Conservation (phyloP, 208 protist species). For the Sergeia podlipaevii region DNA sequence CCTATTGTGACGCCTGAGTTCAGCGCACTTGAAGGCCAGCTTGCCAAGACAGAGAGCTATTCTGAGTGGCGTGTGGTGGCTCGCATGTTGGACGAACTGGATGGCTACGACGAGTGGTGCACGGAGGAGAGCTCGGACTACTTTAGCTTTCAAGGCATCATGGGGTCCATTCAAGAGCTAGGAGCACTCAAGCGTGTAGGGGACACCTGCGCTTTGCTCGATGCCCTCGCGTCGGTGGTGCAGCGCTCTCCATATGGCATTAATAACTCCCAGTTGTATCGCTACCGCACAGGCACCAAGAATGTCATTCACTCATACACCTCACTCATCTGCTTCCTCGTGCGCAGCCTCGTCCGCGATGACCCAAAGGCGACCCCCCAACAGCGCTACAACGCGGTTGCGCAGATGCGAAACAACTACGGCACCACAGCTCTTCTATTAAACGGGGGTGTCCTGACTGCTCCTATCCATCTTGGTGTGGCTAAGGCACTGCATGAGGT, state of each 20-base stretch:
- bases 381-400: conserved; percentile 31
- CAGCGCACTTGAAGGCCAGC: conserved; percentile 17
- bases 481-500: conserved; percentile 55
- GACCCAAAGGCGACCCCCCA: conserved; percentile 4
- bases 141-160: conserved; percentile 47
- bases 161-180: conserved; percentile 33
- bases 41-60: conserved; percentile 21
- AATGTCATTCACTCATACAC: conserved; percentile 67
- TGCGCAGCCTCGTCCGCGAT: neutral
- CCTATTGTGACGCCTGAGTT: conserved; percentile 26
- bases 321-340: conserved; percentile 36
- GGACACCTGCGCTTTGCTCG: conserved; percentile 22
- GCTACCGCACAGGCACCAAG: conserved; percentile 66
- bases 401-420: conserved; percentile 37
- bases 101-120: conserved; percentile 51
- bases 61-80: conserved; percentile 40
- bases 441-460: conserved; percentile 47
- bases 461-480: conserved; percentile 65
- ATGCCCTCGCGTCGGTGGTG: conserved; percentile 31
- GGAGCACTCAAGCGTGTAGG: conserved; percentile 32
- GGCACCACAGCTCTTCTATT: conserved; percentile 59
- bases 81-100: conserved; percentile 42
- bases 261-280: conserved; percentile 43
- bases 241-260: conserved; percentile 57
- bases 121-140: conserved; percentile 22